phyloP scores from a whole-genome alignment of 2,329 filamentous ascomycete genomes.

The Stemphylium beticola region DNA sequence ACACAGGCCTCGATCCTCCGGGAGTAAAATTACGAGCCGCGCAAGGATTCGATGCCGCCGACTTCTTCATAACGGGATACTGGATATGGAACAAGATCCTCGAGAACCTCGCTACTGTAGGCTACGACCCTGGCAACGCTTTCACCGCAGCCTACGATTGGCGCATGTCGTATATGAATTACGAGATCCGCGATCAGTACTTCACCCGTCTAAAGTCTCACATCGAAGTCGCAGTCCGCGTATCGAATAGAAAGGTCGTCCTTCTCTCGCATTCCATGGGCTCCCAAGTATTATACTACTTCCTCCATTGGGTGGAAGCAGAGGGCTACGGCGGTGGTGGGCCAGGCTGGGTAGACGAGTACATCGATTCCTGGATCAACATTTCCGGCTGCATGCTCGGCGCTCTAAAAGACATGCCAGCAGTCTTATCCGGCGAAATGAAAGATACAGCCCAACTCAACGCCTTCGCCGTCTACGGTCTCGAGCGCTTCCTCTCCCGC shows the following conservation, averaged over 20 bases:
- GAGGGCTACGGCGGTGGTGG: conserved; percentile 80
- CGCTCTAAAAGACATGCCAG: conserved; percentile 86
- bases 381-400: conserved; percentile 98
- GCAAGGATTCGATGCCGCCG: conserved; percentile 95
- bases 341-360: conserved; percentile 83
- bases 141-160: conserved; percentile 83
- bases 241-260: conserved; percentile 79
- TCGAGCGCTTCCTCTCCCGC: conserved; percentile 92
- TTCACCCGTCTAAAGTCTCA: conserved; percentile 89
- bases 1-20: conserved; percentile 88
- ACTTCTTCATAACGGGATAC: conserved; percentile 89
- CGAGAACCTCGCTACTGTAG: conserved; percentile 93
- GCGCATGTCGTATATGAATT: conserved; percentile 87
- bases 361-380: conserved; percentile 97
- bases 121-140: conserved; percentile 85
- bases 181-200: conserved; percentile 90
- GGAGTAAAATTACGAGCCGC: conserved; percentile 89
- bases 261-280: conserved; percentile 97
- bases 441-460: conserved; percentile 97
- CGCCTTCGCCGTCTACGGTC: conserved; percentile 91
- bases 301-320: conserved; percentile 82
- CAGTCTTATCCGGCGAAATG: conserved; percentile 95
- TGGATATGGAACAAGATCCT: conserved; percentile 99
- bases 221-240: conserved; percentile 81
- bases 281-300: conserved; percentile 89